Evolutionary conservation across 306 rosid genomes (phyloP).

Genomic region (Oxytropis ochrocephala): DNA sequence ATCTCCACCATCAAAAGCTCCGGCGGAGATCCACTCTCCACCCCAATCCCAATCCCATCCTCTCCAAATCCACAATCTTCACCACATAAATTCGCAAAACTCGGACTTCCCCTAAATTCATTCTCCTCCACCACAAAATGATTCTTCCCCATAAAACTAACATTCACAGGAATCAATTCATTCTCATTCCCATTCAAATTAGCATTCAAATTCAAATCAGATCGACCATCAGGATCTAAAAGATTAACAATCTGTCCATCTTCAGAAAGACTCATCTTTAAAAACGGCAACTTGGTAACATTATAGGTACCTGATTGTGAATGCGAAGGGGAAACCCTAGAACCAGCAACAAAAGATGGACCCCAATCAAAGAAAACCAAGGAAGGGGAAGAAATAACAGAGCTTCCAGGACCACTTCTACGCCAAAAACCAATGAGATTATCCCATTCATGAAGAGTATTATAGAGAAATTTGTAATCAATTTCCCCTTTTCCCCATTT

Average conservation of each 20-base stretch:
- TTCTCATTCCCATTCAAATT: conserved; percentile 6
- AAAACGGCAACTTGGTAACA: conserved; percentile 62
- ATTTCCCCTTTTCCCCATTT: conserved; percentile 62
- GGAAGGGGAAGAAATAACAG: conserved; percentile 39
- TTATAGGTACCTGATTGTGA: conserved; percentile 32
- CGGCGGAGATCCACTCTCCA: conserved; percentile 58
- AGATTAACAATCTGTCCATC: conserved; percentile 54
- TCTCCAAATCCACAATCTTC: conserved; percentile 41
- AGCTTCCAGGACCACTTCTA: conserved; percentile 47
- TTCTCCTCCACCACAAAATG: conserved; percentile 82
- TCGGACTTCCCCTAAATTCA: conserved; percentile 37
- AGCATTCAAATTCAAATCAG: conserved; percentile 20
- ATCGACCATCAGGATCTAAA: conserved; percentile 55
- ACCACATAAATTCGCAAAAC: conserved; percentile 26
- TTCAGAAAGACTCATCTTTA: conserved; percentile 52
- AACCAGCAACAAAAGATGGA: conserved; percentile 46
- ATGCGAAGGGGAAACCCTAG: conserved; percentile 63
- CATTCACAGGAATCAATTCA: conserved; percentile 51
- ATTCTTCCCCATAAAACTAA: conserved; percentile 69
- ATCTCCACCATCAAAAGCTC: conserved; percentile 67
- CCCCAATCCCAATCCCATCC: conserved; percentile 9
- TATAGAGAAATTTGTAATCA: conserved; percentile 47
- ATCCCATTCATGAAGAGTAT: conserved; percentile 65
- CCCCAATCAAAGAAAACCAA: conserved; percentile 91
- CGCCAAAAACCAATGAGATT: conserved; percentile 90